These are phyloP conservation scores for Candida tallmaniae DNA, from an alignment of 805 yeast genomes.

Conservation along the genomic window DNA sequence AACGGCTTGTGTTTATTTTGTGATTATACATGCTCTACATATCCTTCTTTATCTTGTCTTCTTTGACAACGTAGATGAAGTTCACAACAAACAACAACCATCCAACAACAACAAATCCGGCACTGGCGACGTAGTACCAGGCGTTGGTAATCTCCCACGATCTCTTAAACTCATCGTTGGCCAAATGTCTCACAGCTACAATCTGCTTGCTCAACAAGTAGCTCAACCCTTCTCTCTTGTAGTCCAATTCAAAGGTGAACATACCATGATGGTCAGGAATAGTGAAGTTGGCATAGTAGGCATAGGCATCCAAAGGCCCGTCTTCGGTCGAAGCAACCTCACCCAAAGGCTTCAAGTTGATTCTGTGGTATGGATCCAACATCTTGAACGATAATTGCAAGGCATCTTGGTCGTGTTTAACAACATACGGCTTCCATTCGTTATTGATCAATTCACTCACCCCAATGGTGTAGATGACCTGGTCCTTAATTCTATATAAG, in stretches of 20 bases:
- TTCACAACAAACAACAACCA: constrained; percentile 77
- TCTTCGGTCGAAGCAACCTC: constrained; percentile 29
- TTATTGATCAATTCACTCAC: constrained; percentile 43
- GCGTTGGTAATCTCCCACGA: constrained; percentile 91
- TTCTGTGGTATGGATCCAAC: constrained; percentile 93
- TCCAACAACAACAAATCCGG: constrained; percentile 60
- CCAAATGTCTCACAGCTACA: constrained; percentile 87
- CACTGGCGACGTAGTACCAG: constrained; percentile 82
- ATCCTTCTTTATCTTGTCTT: constrained; percentile 26
- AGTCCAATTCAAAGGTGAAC: constrained; percentile 78
- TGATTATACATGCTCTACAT: constrained; percentile 2
- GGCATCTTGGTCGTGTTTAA: constrained; percentile 40
- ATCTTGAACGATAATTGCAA: constrained; percentile 80
- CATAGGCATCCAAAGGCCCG: constrained; percentile 39
- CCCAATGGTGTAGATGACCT: constrained; percentile 51
- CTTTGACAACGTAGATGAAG: constrained; percentile 45
- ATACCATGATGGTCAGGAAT: constrained; percentile 97
- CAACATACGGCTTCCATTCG: constrained; percentile 64
- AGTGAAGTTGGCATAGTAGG: constrained; percentile 53
- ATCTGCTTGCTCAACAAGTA: constrained; percentile 61
- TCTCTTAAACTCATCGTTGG: constrained; percentile 91
- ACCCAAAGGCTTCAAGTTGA: constrained; percentile 49
- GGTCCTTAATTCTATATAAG: constrained; percentile 73
- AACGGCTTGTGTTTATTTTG: not conserved
- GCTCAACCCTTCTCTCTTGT: constrained; percentile 71